phyloP scores from a whole-genome alignment of 306 rosid genomes.

The Casuarina glauca region DNA sequence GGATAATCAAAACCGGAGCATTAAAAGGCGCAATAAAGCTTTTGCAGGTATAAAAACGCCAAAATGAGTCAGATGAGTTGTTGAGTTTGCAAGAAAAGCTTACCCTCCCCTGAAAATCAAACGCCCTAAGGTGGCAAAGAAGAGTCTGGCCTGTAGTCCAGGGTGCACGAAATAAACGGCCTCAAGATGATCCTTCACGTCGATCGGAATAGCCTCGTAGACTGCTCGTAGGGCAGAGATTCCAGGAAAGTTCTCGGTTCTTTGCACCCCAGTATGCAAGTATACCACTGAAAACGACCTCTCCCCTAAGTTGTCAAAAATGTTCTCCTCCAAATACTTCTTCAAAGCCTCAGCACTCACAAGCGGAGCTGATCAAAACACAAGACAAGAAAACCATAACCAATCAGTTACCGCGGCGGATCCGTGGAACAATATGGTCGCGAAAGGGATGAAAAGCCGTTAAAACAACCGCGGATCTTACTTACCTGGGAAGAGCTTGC shows the following conservation, averaged over 20 bases:
- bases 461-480: no score
- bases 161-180: slow-evolving; percentile 42
- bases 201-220: slow-evolving; percentile 31
- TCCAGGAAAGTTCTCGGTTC: slow-evolving; percentile 36
- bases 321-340: slow-evolving; percentile 29
- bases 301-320: slow-evolving; percentile 27
- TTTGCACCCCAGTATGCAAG: slow-evolving; percentile 33
- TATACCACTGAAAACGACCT: slow-evolving; percentile 38
- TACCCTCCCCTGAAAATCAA: slow-evolving; percentile 36
- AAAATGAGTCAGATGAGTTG: neutral
- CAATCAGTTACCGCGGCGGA: neutral
- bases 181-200: slow-evolving; percentile 24
- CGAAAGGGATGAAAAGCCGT: no score
- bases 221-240: slow-evolving; percentile 30
- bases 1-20: neutral
- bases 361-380: slow-evolving; percentile 18
- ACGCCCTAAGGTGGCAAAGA: slow-evolving; percentile 46
- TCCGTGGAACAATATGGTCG: no score
- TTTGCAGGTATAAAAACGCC: neutral
- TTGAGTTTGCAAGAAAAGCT: neutral
- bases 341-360: slow-evolving; percentile 36
- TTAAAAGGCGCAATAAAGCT: neutral
- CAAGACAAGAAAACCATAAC: neutral
- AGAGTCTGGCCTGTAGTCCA: slow-evolving; percentile 32
- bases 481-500: slow-evolving; percentile 40